Evolutionary conservation across 441 rosid species (phyloP).

Genomic region (Populus hybrid): DNA sequence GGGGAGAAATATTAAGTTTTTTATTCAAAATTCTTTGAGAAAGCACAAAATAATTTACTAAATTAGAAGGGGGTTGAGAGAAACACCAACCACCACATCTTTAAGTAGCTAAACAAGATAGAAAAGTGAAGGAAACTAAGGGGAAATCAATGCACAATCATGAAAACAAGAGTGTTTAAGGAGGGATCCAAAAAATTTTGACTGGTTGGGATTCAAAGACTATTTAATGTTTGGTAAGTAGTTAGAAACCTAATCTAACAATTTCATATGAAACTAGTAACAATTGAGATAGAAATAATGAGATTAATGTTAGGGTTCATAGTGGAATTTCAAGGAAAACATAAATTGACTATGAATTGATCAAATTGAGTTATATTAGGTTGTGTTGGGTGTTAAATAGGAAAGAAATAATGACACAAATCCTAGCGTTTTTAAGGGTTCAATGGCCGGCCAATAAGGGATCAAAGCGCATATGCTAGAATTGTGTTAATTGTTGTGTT

Average conservation of each 20-base stretch:
- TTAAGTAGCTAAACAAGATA: too few species aligned
- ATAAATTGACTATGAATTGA: neutral
- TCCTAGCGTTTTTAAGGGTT: neutral
- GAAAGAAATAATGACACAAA: neutral
- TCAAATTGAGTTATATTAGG: neutral
- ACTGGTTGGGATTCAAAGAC: neutral
- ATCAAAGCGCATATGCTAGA: neutral
- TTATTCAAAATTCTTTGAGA: neutral
- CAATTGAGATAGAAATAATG: too few species aligned
- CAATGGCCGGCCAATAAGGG: neutral
- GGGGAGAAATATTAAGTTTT: neutral
- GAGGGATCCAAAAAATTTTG: neutral
- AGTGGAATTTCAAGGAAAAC: neutral
- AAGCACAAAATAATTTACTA: too few species aligned
- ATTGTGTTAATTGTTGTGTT: neutral
- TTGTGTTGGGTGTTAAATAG: neutral
- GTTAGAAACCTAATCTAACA: too few species aligned
- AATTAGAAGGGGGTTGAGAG: neutral
- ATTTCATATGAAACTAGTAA: too few species aligned
- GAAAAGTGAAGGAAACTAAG: neutral
- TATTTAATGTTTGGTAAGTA: too few species aligned
- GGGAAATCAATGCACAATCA: neutral
- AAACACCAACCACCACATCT: neutral
- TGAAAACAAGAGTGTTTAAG: neutral
- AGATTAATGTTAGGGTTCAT: neutral